Evolutionary conservation across 257 asterid species (phyloP).

Genomic region (Lavandula angustifolia): DNA sequence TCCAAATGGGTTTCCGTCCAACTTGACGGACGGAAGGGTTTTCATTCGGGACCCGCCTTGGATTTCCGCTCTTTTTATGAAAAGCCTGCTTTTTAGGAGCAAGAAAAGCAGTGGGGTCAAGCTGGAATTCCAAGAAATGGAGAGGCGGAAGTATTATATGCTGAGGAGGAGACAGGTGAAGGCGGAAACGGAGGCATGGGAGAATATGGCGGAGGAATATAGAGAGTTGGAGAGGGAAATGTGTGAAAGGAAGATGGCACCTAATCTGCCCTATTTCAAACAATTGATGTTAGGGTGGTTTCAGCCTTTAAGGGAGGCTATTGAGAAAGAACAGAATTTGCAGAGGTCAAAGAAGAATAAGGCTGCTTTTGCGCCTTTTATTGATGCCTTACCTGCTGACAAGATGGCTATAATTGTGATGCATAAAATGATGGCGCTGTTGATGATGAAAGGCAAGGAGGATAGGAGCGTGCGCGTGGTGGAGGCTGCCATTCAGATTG

Average conservation of each 20-base stretch:
- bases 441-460: conserved; percentile 91
- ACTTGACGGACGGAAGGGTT: conserved; percentile 42
- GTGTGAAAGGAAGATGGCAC: conserved; percentile 94
- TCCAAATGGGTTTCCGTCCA: conserved; percentile 45
- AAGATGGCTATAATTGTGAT: conserved; percentile 93
- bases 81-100: conserved; percentile 59
- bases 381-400: conserved; percentile 80
- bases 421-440: conserved; percentile 86
- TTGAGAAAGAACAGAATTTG: conserved; percentile 68
- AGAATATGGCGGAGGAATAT: conserved; percentile 82
- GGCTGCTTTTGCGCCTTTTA: conserved; percentile 67
- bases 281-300: conserved; percentile 87
- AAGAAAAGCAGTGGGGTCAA: conserved; percentile 50
- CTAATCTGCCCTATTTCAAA: conserved; percentile 82
- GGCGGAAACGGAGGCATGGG: conserved; percentile 96
- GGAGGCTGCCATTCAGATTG: conserved; percentile 88
- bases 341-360: conserved; percentile 57
- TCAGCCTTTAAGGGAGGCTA: conserved; percentile 81
- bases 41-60: conserved; percentile 85
- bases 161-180: conserved; percentile 75
- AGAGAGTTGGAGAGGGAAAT: conserved; percentile 84
- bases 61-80: conserved; percentile 76
- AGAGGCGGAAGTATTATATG: conserved; percentile 64
- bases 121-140: conserved; percentile 68
- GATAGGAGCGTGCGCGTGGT: conserved; percentile 79